phyloP scores from a whole-genome alignment of 345 rosid species.

The Kandelia obovata region DNA sequence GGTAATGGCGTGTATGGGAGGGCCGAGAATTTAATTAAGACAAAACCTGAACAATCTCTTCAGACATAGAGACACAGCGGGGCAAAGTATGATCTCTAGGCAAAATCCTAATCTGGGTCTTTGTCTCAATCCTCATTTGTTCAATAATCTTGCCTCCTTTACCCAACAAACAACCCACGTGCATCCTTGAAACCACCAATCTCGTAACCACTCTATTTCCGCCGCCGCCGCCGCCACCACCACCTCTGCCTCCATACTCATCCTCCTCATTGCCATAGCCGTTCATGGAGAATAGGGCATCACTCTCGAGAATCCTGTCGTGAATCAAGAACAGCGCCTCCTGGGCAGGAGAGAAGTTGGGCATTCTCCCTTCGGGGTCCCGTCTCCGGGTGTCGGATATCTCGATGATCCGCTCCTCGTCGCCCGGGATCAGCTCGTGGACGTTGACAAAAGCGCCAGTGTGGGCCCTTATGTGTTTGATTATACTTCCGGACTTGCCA shows the following conservation, averaged over 20 bases:
- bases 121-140: conserved; percentile 98
- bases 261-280: conserved; percentile 51
- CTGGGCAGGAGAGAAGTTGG: conserved; percentile 88
- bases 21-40: not conserved
- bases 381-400: conserved; percentile 89
- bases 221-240: conserved; percentile 24
- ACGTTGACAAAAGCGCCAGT: conserved; percentile 99
- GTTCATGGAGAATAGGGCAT: conserved; percentile 30
- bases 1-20: not conserved
- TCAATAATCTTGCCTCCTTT: conserved; percentile 98
- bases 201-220: conserved; percentile 71
- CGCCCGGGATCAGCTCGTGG: conserved; percentile 88
- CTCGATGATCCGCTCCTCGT: conserved; percentile 92
- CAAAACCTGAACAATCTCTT: conserved; percentile 96
- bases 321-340: conserved; percentile 85
- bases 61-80: conserved; percentile 73
- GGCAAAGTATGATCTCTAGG: conserved; percentile 89
- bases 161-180: conserved; percentile 95
- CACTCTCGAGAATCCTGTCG: conserved; percentile 86
- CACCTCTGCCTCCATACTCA: conserved; percentile 41
- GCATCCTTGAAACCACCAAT: conserved; percentile 86
- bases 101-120: conserved; percentile 97
- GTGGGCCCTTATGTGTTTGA: conserved; percentile 83
- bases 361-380: conserved; percentile 93
- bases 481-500: conserved; percentile 91